Evolutionary conservation across 2,329 filamentous ascomycete genomes (phyloP).

Genomic region (Colletotrichum ledebouriae): DNA sequence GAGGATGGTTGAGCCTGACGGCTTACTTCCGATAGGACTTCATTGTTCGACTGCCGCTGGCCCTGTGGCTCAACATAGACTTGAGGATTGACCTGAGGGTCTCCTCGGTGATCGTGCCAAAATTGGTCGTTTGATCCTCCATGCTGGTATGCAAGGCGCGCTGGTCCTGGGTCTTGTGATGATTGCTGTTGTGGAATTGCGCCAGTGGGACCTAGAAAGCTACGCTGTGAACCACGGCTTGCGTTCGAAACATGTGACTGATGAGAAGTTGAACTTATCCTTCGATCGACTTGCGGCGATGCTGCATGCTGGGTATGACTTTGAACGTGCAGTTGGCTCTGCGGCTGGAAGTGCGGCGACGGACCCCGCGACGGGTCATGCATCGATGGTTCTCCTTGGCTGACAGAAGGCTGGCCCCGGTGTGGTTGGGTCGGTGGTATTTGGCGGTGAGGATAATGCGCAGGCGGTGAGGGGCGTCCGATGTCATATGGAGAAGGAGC

Average conservation of each 20-base stretch:
- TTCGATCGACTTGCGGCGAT: conserved; percentile 18
- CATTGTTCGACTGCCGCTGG: not conserved
- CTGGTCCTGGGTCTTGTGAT: conserved; percentile 2
- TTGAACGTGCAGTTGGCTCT: not conserved
- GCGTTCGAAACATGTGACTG: conserved; percentile 20
- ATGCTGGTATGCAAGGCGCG: not conserved
- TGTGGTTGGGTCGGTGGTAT: conserved; percentile 38
- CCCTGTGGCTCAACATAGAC: not conserved
- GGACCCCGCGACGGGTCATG: conserved; percentile 28
- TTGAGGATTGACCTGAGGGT: not conserved
- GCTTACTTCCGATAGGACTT: not conserved
- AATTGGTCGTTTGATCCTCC: not conserved
- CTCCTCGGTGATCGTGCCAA: not conserved
- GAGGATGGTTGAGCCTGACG: not conserved
- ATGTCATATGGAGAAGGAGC: conserved; percentile 49
- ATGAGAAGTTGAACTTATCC: conserved; percentile 31
- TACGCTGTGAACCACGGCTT: conserved; percentile 12
- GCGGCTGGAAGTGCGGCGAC: conserved; percentile 1
- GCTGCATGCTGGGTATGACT: conserved; percentile 7
- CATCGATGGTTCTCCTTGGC: conserved; percentile 2
- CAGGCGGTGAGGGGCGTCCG: conserved; percentile 40
- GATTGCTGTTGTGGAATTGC: conserved; percentile 7
- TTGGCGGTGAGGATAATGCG: conserved; percentile 38
- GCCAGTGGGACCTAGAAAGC: not conserved
- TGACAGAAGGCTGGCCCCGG: conserved; percentile 35